Evolutionary conservation across 352 stramenopile genomes (phyloP).

Genomic region (Globisporangium perplexum): DNA sequence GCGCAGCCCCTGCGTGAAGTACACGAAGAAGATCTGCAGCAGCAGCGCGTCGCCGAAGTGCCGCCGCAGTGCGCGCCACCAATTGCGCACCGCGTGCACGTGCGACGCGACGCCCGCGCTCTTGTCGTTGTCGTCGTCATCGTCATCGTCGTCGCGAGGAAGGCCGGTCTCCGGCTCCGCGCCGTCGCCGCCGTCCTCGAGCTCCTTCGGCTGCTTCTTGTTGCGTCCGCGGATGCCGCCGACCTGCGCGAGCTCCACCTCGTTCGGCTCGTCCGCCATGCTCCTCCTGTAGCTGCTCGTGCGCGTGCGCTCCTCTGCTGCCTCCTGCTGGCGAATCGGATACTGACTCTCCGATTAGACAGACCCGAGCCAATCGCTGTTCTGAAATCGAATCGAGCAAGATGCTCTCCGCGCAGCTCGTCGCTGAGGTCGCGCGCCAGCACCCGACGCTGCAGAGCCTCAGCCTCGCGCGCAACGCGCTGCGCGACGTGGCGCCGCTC

Average conservation of each 20-base stretch:
- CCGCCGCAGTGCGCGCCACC: constrained; percentile 51
- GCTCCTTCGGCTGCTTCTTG: constrained; percentile 16
- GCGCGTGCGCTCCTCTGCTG: too few relatives aligned
- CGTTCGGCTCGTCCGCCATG: constrained; percentile 34
- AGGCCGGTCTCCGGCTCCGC: constrained; percentile 1
- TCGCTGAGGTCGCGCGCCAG: constrained; percentile 50
- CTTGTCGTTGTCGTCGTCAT: constrained; percentile 12
- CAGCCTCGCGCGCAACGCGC: constrained; percentile 52
- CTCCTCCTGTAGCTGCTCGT: neutral
- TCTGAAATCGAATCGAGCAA: neutral
- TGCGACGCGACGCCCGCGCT: constrained; percentile 14
- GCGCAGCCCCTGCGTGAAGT: constrained; percentile 76
- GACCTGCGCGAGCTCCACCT: constrained; percentile 13
- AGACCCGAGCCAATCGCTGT: neutral
- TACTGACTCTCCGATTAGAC: neutral
- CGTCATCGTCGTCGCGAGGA: constrained; percentile 13
- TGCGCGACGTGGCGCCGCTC: constrained; percentile 42
- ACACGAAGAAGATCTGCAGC: constrained; percentile 81
- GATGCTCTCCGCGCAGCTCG: constrained; percentile 54
- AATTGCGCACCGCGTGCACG: constrained; percentile 37
- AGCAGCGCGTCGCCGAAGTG: constrained; percentile 66
- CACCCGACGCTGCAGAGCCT: constrained; percentile 58
- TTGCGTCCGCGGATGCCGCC: constrained; percentile 58
- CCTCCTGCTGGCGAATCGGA: neutral
- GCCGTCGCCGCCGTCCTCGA: constrained; percentile 15